Base-by-base conservation (phyloP, 441 rosid genomes). In the Mallotus japonicus region DNA sequence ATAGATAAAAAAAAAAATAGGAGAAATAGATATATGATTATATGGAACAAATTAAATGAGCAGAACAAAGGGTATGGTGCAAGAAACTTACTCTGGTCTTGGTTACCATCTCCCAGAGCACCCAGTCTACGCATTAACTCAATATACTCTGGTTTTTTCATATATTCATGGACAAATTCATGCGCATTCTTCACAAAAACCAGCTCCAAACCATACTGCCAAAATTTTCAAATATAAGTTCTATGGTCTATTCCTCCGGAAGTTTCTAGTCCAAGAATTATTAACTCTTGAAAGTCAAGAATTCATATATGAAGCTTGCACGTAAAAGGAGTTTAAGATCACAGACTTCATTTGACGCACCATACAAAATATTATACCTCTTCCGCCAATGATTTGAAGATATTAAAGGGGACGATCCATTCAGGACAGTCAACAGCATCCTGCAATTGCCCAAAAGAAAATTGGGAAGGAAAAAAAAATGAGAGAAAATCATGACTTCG, bases 351-450 rank as follows among this genome's bases (percentile, higher is more conserved):
- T 28, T 58, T 22, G 61, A 34, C 8, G 24, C 65, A 53, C 16
- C 14, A 61, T 62, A 42, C 54, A 72, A 63, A 72, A 63, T 70
- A 74, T 49, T 50, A 22, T 84, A 89, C 99, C 97, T 95, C 95
- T 86, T 90, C 98, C 50, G 99, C 97, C 86, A 95, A 81, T 19
- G 89, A 75, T 78, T 92, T 95, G 87, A 95, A 95, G 77, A 95
- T 66, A 61, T 92, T 85, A 78, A 95, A 91, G 69, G 97, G 98
- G 62, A 95, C 98, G 76, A 95, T 87, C 99, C 95, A 92, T 81
- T 95, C 99, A 67, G 98, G 98, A 74, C 98, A 90, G 79, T 91
- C 99, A 5, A 95, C 97, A 69, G 98, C 97, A 88, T 95, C 98
- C 99, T 91, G 83, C 76, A 76, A 68, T 62, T 71, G 62, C 71